phyloP scores from a whole-genome alignment of 805 yeast genomes.

The Monosporozyma yasuniensis region DNA sequence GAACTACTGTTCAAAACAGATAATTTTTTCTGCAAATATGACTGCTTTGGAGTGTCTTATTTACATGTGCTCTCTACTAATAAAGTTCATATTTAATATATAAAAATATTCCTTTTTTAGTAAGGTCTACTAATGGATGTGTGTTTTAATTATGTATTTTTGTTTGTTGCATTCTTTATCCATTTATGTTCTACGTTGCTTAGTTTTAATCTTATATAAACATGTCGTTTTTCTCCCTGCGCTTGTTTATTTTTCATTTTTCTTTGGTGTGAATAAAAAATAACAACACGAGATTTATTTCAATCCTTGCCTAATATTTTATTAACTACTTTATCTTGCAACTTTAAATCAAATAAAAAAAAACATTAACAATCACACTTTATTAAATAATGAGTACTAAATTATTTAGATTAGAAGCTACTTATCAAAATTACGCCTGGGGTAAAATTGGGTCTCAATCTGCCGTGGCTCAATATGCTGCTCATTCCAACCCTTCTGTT shows the following conservation, averaged over 20 bases:
- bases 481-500: slow-evolving; percentile 53
- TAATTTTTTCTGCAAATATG: neutral
- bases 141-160: no score
- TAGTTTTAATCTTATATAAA: neutral
- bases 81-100: no score
- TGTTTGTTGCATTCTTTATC: neutral
- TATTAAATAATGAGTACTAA: slow-evolving; percentile 14
- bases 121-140: no score
- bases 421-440: slow-evolving; percentile 79
- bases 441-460: slow-evolving; percentile 78
- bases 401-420: slow-evolving; percentile 35
- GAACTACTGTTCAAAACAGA: neutral
- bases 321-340: neutral
- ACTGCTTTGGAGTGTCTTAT: no score
- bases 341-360: neutral
- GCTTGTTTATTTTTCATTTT: neutral
- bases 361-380: neutral
- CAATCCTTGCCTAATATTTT: neutral
- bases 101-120: no score
- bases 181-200: neutral
- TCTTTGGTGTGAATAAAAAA: neutral
- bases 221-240: neutral
- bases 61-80: neutral
- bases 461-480: slow-evolving; percentile 84
- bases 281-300: neutral